Conservation (phyloP, 2,329 filamentous ascomycete species). For the Penicillium sp. region DNA sequence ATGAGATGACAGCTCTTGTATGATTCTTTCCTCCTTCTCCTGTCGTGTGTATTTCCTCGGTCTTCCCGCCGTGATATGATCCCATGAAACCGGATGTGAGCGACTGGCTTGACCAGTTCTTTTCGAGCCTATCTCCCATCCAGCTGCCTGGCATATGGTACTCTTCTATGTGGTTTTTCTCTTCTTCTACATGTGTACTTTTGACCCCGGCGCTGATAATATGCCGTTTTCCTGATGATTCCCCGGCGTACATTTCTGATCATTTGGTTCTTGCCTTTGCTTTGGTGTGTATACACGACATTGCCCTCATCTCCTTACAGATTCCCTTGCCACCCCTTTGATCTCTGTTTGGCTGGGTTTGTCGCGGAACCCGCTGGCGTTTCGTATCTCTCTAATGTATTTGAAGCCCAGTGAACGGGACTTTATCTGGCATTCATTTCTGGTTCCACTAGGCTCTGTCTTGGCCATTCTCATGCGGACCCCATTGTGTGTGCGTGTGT, state of each 20-base stretch:
- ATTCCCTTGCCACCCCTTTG: background rate
- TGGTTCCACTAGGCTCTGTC: background rate
- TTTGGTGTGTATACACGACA: constrained; percentile 8
- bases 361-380: background rate
- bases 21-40: constrained; percentile 26
- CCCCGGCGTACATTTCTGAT: constrained; percentile 19
- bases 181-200: constrained; percentile 20
- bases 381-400: background rate
- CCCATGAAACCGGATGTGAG: constrained; percentile 35
- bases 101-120: constrained; percentile 29
- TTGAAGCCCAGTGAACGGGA: background rate
- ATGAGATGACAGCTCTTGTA: constrained; percentile 26
- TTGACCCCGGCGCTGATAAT: constrained; percentile 20
- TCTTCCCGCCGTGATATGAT: constrained; percentile 26
- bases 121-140: constrained; percentile 34
- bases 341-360: background rate
- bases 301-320: constrained; percentile 3
- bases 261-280: constrained; percentile 10
- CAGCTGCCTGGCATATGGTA: constrained; percentile 32
- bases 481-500: constrained; percentile 11
- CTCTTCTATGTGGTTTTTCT: constrained; percentile 29
- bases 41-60: constrained; percentile 22
- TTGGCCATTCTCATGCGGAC: background rate
- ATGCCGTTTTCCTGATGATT: constrained; percentile 21
- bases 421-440: background rate